phyloP scores from a whole-genome alignment of 352 stramenopile genomes.

The Phytophthora syringae region DNA sequence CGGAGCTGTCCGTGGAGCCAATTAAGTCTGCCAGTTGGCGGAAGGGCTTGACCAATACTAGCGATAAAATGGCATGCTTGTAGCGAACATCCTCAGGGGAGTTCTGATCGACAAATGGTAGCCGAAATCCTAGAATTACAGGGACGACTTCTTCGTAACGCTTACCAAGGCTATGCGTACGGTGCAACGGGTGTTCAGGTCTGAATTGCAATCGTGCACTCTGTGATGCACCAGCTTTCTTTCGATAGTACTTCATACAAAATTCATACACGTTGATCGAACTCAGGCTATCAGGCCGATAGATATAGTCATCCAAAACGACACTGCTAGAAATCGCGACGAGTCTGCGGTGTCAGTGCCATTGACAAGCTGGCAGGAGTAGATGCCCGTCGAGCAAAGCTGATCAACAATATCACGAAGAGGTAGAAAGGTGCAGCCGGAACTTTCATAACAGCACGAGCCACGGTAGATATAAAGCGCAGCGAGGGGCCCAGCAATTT shows the following conservation, averaged over 20 bases:
- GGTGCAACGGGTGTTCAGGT: background rate
- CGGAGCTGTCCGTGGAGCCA: background rate
- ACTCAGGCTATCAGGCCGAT: background rate
- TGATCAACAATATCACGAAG: background rate
- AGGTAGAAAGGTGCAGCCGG: background rate
- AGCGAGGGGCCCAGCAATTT: background rate
- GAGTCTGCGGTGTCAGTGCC: background rate
- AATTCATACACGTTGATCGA: constrained; percentile 4
- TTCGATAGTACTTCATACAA: background rate
- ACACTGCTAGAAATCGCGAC: background rate
- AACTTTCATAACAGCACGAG: background rate
- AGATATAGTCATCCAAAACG: constrained; percentile 6
- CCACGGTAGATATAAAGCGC: background rate
- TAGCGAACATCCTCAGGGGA: background rate
- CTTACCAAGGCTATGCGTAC: background rate
- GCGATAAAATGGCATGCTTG: background rate
- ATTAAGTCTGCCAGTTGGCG: background rate
- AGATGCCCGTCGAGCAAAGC: background rate
- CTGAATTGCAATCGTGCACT: background rate
- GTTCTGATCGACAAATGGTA: background rate
- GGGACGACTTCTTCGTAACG: constrained; percentile 2
- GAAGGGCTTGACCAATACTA: background rate
- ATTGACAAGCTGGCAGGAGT: background rate
- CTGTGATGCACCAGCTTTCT: background rate
- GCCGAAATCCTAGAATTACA: background rate